These are phyloP conservation scores for Coffea humblotiana DNA, from an alignment of 305 asterid species.

Conservation along the genomic window DNA sequence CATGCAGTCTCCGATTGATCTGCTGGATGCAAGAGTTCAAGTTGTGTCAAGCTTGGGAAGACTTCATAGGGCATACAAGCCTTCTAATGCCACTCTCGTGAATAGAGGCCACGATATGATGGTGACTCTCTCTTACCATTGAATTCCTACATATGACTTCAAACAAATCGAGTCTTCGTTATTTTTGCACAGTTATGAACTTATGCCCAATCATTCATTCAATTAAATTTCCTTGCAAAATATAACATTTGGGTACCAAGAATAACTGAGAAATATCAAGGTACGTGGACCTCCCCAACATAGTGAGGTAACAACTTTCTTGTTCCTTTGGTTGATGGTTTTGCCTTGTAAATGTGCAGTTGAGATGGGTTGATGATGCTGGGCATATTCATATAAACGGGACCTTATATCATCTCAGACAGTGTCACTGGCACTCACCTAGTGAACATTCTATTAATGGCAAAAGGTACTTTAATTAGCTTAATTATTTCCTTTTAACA, in stretches of 20 bases:
- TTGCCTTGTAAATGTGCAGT: constrained; percentile 24
- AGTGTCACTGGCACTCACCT: constrained; percentile 69
- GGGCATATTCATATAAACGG: constrained; percentile 50
- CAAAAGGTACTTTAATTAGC: constrained; percentile 36
- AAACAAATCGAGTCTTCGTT: too few species aligned
- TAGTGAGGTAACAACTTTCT: too few species aligned
- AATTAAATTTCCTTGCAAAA: too few species aligned
- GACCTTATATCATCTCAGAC: constrained; percentile 41
- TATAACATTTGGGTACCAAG: too few species aligned
- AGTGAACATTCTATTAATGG: constrained; percentile 66
- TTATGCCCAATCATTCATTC: too few species aligned
- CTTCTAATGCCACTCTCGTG: constrained; percentile 58
- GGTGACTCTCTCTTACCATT: constrained; percentile 19
- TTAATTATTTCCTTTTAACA: background rate
- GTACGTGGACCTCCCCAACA: too few species aligned
- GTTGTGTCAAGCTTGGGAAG: constrained; percentile 46
- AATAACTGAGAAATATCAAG: too few species aligned
- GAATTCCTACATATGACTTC: too few species aligned
- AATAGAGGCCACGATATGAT: constrained; percentile 84
- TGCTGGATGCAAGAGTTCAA: constrained; percentile 47
- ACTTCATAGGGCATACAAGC: constrained; percentile 38
- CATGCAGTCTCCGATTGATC: constrained; percentile 74
- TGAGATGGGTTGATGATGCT: constrained; percentile 45
- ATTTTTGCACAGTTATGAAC: too few species aligned
- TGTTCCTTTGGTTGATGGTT: background rate